Evolutionary conservation across 805 yeast genomes (phyloP), one percentile per base, ranked within the genome.

Genomic region (Vanderwaltozyma tropicalis): DNA sequence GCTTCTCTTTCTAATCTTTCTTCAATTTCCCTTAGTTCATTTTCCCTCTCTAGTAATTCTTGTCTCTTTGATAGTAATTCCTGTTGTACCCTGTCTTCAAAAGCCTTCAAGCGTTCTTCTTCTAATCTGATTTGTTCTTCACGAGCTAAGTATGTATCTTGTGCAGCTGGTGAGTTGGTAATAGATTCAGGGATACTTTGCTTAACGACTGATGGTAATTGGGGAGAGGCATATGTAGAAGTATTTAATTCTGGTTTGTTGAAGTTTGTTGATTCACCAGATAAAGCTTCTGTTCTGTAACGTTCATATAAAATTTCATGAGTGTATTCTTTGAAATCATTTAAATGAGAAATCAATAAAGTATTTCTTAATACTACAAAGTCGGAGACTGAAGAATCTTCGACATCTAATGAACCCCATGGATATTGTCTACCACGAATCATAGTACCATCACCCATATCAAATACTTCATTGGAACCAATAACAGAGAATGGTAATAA

Each of bases 81-180:
- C 55, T 80, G 83, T 63, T 87, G 95, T 19, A 87, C 94, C 50
- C 92, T 71, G 61, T 80, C 86, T 63, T 87, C 96, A 57, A 83
- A 84, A 31, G 84, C 82, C 53, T 72, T 78, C 54, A 87, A 70
- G 63, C 94, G 74, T 62, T 84, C 95, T 63, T 87, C 96, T 62
- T 87, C 96, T 37, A 80, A 66, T 52, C 83, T 78, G 52, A 86
- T 82, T 63, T 85, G 94, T 62, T 85, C 95, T 60, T 87, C 96
- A 61, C 89, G 83, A 28, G 76, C 74, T 36, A 71, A 48, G 43
- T 71, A 72, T 5, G 74, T 68, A 40, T 62, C 69, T 32, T 61
- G 57, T 20, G 34, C 29, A 11, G 24, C 26, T 34, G 37, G 31
- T 11, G 37, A 19, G 10, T 19, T 31, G 5, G n/a, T 31, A 2